Evolutionary conservation across 305 asterid genomes (phyloP).

Genomic region (Rubia tinctorum): DNA sequence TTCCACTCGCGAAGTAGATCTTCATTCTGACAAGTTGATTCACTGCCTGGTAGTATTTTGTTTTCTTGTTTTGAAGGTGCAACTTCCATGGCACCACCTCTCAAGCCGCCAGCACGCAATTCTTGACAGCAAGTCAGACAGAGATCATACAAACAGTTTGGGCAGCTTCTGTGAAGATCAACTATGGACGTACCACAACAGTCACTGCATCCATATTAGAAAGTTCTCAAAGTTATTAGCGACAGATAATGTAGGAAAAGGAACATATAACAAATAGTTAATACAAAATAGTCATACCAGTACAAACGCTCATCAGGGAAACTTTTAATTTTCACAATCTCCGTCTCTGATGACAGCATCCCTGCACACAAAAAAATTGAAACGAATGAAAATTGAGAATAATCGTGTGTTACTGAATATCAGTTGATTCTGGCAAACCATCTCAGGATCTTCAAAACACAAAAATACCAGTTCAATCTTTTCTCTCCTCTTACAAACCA

Average conservation of each 20-base stretch:
- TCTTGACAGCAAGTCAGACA: slow-evolving; percentile 61
- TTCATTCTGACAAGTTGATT: slow-evolving; percentile 24
- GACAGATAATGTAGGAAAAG: slow-evolving; percentile 10
- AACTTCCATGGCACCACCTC: slow-evolving; percentile 14
- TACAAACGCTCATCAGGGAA: slow-evolving; percentile 43
- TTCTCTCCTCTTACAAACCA: neutral
- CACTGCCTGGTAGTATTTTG: slow-evolving; percentile 3
- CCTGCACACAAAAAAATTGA: slow-evolving; percentile 29
- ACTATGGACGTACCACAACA: slow-evolving; percentile 57
- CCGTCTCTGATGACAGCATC: slow-evolving; percentile 23
- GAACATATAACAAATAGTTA: neutral
- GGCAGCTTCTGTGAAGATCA: slow-evolving; percentile 59
- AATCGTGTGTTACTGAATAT: neutral
- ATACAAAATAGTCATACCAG: slow-evolving; percentile 34
- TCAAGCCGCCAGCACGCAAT: slow-evolving; percentile 47
- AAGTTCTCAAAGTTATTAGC: slow-evolving; percentile 9
- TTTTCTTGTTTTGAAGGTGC: neutral
- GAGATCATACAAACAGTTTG: slow-evolving; percentile 59
- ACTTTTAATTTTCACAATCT: slow-evolving; percentile 27
- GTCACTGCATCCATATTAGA: slow-evolving; percentile 39
- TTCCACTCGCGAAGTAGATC: slow-evolving; percentile 40
- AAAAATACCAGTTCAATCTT: neutral
- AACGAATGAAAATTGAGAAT: neutral
- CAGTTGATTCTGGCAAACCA: neutral
- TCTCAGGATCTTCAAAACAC: neutral